Base-by-base conservation (phyloP, 2,329 filamentous ascomycete species). In the Ophiostoma ips region DNA sequence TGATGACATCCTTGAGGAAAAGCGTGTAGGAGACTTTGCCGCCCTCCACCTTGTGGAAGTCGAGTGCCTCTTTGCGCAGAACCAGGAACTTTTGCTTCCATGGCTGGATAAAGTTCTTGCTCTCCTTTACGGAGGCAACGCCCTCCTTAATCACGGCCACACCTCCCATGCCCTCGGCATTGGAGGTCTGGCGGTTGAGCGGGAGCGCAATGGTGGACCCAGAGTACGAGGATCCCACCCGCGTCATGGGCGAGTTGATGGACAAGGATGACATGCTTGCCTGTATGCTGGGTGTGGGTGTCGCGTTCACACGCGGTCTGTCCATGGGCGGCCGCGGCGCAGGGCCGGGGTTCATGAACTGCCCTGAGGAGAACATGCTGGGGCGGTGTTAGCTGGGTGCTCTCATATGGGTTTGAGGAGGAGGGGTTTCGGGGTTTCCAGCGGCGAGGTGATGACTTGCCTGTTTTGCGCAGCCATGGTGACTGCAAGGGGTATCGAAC, bases 311-410 rank as follows among this genome's bases (percentile, higher is more conserved):
- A 62, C 86, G 83, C 54, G 88, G 86, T 60, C 86, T 80, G 62
- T 92, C 86, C 53, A 77, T 82, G 18, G 90, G 92, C 54, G 92
- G 90, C 60, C 85, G 83, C 57, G 92, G 92, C 58, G 92, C 90
- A 59, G 92, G 90, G 57, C 92, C 88, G 55, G 92, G 88, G 67
- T 96, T 96, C 85, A 96, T 94, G 71, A 96, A 96, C 66, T 81
- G 77, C 60, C 73, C 76, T 56, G 71, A 69, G 38, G 75, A 68
- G 62, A 80, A 82, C 59, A 75, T 66, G 62, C 75, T 80, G 34
- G 30, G 4, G 15, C 21, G 6, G 34, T n/a, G 18, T 34, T 33
- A 44, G 21, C 15, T 28, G 38, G 6, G 13, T 10, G 21, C n/a
- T n/a, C n/a, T 28, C 2, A n/a, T 3, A 16, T 12, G 16, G 4